Evolutionary conservation across 805 yeast species (phyloP), one percentile per base, ranked within the genome.

Genomic region (Kodamaea sagamina): DNA sequence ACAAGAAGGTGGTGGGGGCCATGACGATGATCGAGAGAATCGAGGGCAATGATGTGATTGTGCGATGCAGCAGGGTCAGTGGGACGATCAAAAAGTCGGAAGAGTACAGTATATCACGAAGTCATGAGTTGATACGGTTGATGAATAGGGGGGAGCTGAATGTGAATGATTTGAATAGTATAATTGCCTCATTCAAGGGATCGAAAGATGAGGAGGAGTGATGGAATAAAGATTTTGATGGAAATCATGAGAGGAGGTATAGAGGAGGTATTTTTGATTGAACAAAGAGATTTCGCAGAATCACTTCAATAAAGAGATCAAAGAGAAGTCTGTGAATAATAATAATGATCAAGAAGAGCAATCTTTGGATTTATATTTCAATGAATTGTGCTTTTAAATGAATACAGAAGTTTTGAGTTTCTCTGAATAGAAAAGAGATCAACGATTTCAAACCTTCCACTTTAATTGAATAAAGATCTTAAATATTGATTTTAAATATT

Each of bases 31-130:
- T 84, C 8, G 70, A 69, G 29, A 65, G 66, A 21, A 54, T 89
- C 2, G 81, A 73, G 12, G 79, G 75, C 16, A 56, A 57, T 22
- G 63, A 65, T 5, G 76, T 81, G 4, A 73, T 84, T 8, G 61
- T 89, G 11, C 71, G 82, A 42, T 82, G 86, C 21, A 65, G 77
- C 4, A 85, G 84, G 44, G 80, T 87, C 0, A 83, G 95, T 55
- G 98, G 97, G 0, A 89, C 97, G 0, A 89, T 90, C 24, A 83
- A 82, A 58, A 88, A 87, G 57, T 79, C 95, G 50, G 95, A 90
- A 58, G 76, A 81, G 50, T 77, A 72, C 45, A 84, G 89, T 0
- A 79, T 87, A 9, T 48, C 49, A 21, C 61, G 72, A 43, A 69
- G 79, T 56, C 68, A 72, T 40, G 62, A 67, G 32, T 48, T 63